Base-by-base conservation (phyloP, 2,329 filamentous ascomycete species). In the Exophiala bonariae region DNA sequence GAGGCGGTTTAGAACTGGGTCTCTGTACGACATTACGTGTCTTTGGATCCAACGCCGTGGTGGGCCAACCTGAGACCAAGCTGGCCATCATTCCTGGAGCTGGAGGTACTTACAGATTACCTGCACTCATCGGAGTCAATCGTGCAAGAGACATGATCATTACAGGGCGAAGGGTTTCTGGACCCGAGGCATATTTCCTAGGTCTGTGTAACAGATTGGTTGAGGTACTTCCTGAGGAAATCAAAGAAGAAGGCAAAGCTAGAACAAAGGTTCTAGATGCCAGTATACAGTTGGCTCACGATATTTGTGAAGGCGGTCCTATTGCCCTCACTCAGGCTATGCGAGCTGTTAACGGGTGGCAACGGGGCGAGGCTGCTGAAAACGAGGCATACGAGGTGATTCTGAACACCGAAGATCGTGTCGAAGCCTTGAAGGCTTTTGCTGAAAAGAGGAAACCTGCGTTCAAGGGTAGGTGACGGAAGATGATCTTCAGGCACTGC, bases 51-150 rank as follows among this genome's bases (percentile, higher is more conserved):
- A 87, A 84, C 26, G 87, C 89, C 13, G 73, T 77, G 18, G 82
- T 99, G 44, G 91, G 83, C 0, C 81, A 97, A 4, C 93, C 93
- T 1, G 93, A 99, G 67, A 97, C 93, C 1, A 80, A 91, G 2
- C 79, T 99, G 2, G 93, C 87, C 46, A 99, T 99, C 65, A 87
- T 99, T 56, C 93, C 93, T 3, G 93, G 93, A 49, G 93, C 92
- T 2, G 93, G 93, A 34, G 93, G 92, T 50, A 97, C 92, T 1
- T 89, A 89, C 68, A 85, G 93, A 8, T 82, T 99, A 1, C 89
- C 90, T 1, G 80, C 78, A 7, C 70, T 99, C 16, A 85, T 99
- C 56, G 93, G 93, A 4, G 72, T 86, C 18, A 76, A 79, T 19
- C 83, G 90, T 45, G 93, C 93, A n/a, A 79, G 91, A 41, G 92